Percentiles rank a stretch among this genome's conserved stretches.
Conservation (phyloP, 768 basidiomycete species). For the Mycena haematopus region DNA sequence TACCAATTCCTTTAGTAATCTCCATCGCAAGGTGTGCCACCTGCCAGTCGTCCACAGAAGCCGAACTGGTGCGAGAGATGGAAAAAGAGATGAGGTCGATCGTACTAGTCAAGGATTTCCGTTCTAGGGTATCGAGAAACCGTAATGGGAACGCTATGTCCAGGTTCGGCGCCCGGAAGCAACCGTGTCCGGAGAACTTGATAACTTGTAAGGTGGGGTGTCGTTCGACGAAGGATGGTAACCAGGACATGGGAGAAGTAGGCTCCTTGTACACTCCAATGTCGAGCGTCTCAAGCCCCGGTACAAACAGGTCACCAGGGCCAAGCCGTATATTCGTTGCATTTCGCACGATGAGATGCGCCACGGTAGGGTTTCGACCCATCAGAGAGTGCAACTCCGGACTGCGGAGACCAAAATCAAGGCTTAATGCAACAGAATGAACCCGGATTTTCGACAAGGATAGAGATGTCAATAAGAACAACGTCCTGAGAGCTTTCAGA, state of each 20-base stretch:
- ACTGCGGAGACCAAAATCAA: not conserved
- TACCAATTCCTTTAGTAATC: not conserved
- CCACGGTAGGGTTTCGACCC: slow-evolving; percentile 1
- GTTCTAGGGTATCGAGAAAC: not conserved
- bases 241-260: slow-evolving; percentile 2
- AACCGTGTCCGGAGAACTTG: not conserved
- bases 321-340: not conserved
- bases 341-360: slow-evolving; percentile 2
- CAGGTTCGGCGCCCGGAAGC: not conserved
- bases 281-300: slow-evolving; percentile 11
- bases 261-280: not conserved
- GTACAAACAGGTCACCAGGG: not conserved
- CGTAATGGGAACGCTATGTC: slow-evolving; percentile 7
- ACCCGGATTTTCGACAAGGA: slow-evolving; percentile 12
- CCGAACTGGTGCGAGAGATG: slow-evolving; percentile 1
- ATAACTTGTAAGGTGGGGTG: slow-evolving; percentile 5
- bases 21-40: not conserved
- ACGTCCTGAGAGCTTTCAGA: not conserved
- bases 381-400: slow-evolving; percentile 2
- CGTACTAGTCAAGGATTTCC: not conserved
- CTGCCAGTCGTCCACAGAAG: slow-evolving; percentile 8
- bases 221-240: slow-evolving; percentile 4
- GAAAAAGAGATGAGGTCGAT: slow-evolving; percentile 2
- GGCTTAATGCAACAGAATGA: not conserved
- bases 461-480: not conserved